These are phyloP conservation scores for Santalum album DNA, from an alignment of 164 flowering plant genomes.

Conservation along the genomic window DNA sequence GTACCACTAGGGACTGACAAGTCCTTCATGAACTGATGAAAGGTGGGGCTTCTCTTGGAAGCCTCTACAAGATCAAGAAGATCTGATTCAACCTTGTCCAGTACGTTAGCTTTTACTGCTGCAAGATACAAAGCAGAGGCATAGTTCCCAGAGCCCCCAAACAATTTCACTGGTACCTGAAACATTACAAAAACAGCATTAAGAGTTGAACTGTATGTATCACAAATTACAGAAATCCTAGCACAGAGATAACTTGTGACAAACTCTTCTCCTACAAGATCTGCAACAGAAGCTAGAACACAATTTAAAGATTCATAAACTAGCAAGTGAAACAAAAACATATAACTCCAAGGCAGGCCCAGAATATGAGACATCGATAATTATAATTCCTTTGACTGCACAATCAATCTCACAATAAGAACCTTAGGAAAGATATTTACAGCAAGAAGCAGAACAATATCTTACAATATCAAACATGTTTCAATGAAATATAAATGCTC, in stretches of 20 bases:
- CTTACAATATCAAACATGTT: too few relatives aligned
- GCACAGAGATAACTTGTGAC: background rate
- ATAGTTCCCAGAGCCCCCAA: slow-evolving; percentile 79
- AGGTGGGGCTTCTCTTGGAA: slow-evolving; percentile 47
- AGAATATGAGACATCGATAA: too few relatives aligned
- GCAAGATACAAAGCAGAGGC: slow-evolving; percentile 75
- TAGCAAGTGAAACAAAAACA: too few relatives aligned
- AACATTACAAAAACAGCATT: slow-evolving; percentile 4
- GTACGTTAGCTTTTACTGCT: slow-evolving; percentile 49
- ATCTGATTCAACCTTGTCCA: slow-evolving; percentile 81
- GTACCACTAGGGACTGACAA: slow-evolving; percentile 43
- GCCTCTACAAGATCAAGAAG: slow-evolving; percentile 58
- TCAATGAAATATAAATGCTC: too few relatives aligned
- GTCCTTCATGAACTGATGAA: slow-evolving; percentile 67
- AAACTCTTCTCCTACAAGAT: background rate
- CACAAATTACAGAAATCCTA: background rate
- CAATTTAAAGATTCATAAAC: too few relatives aligned
- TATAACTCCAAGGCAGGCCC: too few relatives aligned
- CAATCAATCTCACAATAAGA: too few relatives aligned
- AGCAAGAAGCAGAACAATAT: too few relatives aligned
- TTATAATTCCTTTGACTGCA: too few relatives aligned
- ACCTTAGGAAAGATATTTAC: too few relatives aligned
- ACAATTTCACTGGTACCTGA: slow-evolving; percentile 67
- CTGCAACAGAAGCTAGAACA: too few relatives aligned
- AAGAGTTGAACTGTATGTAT: background rate